Percentiles rank a stretch among this genome's conserved stretches.
These are phyloP conservation scores for Rhizopogon parksii DNA, from an alignment of 1,284 basidiomycete genomes.

Conservation along the genomic window DNA sequence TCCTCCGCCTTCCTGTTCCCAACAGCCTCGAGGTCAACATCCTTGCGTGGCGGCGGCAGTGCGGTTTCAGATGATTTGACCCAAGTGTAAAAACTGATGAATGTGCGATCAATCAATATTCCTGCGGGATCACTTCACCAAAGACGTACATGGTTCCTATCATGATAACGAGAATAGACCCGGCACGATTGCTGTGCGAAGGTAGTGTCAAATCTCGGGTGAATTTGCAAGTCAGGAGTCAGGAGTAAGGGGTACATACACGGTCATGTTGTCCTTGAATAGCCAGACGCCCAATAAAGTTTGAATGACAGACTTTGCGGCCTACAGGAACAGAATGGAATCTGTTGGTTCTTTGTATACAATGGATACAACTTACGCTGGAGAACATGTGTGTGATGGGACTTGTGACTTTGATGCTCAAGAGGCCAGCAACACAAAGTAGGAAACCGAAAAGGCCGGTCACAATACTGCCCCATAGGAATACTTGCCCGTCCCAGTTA, in stretches of 20 bases:
- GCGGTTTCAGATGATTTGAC: conserved; percentile 45
- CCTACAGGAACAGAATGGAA: conserved; percentile 31
- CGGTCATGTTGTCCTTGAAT: conserved; percentile 58
- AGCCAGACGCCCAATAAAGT: conserved; percentile 64
- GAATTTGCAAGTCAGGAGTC: not conserved
- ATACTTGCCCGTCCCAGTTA: conserved; percentile 46
- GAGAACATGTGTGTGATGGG: conserved; percentile 74
- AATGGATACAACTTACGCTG: conserved; percentile 40
- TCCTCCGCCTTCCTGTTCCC: conserved; percentile 15
- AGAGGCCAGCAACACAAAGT: conserved; percentile 60
- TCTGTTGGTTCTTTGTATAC: conserved; percentile 2
- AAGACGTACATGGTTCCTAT: conserved; percentile 50
- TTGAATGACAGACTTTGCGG: conserved; percentile 67
- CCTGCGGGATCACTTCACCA: not conserved
- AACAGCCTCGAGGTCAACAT: conserved; percentile 37
- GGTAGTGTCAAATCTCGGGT: conserved; percentile 4
- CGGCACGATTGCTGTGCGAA: conserved; percentile 45
- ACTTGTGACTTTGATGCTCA: conserved; percentile 68
- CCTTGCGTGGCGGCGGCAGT: conserved; percentile 25
- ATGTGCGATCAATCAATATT: conserved; percentile 4
- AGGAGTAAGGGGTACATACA: conserved; percentile 35
- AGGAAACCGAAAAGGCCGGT: conserved; percentile 71
- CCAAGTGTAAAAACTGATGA: conserved; percentile 58
- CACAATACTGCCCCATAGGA: conserved; percentile 55
- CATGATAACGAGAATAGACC: conserved; percentile 56